Base-by-base conservation (phyloP, 2,329 filamentous ascomycete species). In the Aschersonia sp. region DNA sequence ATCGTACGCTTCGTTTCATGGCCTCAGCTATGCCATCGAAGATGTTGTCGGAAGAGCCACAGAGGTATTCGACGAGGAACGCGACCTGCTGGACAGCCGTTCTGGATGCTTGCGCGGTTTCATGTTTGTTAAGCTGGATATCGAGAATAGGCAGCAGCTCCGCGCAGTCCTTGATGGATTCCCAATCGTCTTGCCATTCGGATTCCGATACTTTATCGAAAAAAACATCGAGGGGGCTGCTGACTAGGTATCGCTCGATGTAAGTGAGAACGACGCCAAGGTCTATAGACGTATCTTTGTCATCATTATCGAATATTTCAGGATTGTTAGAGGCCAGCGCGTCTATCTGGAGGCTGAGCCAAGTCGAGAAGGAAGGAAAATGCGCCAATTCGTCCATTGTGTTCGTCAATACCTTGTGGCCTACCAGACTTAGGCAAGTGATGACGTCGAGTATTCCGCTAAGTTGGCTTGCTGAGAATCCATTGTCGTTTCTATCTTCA, bases 311-410 rank as follows among this genome's bases (percentile, higher is more conserved):
- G 29, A 88, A 80, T 5, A 72, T 73, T 12, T 73, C 71, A 0
- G 80, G 55, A 69, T 55, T 84, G 66, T 59, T 68, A 4, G 83
- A 79, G 5, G 78, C 78, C 44, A 91, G 76, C 10, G 83, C 77
- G 53, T 94, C 86, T 50, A 95, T 91, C 57, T 89, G 82, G 56
- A 88, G 77, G 35, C 82, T 80, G 46, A 97, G 69, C 91, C 91
- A 97, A 47, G 74, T 72, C 1, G 86, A 89, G 59, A 96, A 97
- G 4, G 78, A 74, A 2, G 69, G 62, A 57, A 94, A 97, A 45
- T 89, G 76, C 30, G 81, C 75, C 12, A 91, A 75, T 63, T 97
- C 91, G 48, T 85, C 79, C 58, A 85, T 82, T 31, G 83, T 76
- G 48, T 81, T 72, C 4, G 81, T 70, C 10, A 94, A 69, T 2